phyloP scores from a whole-genome alignment of 345 rosid species.

The Ceriops decandra region DNA sequence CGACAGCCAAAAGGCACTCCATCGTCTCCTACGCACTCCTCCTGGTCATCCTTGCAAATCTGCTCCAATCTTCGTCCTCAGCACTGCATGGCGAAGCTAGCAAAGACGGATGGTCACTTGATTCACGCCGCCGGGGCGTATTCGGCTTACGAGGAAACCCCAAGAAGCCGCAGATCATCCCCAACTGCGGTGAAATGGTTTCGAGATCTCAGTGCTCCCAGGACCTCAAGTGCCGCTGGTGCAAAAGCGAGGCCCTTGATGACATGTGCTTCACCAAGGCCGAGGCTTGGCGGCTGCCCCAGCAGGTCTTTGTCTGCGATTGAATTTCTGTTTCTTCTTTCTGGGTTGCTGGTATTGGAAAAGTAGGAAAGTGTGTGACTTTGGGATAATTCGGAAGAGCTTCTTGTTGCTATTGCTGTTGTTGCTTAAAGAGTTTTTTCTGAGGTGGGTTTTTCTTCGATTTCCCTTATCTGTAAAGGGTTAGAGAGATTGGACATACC shows the following conservation, averaged over 20 bases:
- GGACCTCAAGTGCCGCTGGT: conserved; percentile 67
- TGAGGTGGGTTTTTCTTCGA: conserved; percentile 5
- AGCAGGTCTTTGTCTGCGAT: conserved; percentile 65
- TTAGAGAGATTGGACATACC: background rate
- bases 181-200: conserved; percentile 48
- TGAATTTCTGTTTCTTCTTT: conserved; percentile 2
- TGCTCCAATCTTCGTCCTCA: background rate
- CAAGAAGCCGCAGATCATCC: conserved; percentile 34
- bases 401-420: background rate
- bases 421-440: background rate
- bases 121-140: conserved; percentile 37
- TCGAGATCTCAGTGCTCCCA: conserved; percentile 57
- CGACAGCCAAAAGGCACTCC: background rate
- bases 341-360: background rate
- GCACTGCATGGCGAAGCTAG: background rate
- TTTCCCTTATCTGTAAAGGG: background rate
- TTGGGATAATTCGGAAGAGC: background rate
- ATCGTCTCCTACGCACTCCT: background rate
- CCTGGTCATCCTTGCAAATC: background rate
- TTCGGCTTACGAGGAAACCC: conserved; percentile 33
- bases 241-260: conserved; percentile 70
- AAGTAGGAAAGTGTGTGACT: no score
- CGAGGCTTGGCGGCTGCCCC: conserved; percentile 70
- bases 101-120: conserved; percentile 5
- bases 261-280: conserved; percentile 63